Conservation (phyloP, 164 flowering plant species). For the Vitis cinerea region DNA sequence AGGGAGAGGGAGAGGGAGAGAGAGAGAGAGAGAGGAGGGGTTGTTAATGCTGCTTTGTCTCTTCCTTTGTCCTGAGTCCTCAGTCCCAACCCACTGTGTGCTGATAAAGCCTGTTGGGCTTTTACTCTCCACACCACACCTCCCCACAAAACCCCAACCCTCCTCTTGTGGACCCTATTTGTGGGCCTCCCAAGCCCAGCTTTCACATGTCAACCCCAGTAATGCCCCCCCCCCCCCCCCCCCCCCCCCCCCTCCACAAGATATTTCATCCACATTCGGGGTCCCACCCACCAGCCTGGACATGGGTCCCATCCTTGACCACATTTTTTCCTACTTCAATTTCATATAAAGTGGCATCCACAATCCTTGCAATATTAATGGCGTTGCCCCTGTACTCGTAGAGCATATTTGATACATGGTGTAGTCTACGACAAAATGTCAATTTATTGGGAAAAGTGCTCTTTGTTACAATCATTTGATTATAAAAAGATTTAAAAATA, state of each 20-base stretch:
- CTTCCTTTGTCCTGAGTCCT: constrained; percentile 6
- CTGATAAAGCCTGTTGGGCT: constrained; percentile 1
- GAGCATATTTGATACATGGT: too few species aligned
- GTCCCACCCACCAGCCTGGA: too few species aligned
- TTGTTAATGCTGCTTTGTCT: constrained; percentile 28
- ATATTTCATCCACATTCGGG: too few species aligned
- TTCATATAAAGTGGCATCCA: too few species aligned
- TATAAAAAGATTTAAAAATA: too few species aligned
- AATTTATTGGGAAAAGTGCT: too few species aligned
- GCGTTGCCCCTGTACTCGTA: too few species aligned
- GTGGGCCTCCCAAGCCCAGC: constrained; percentile 13
- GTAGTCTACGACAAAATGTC: too few species aligned
- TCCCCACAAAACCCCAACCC: neutral
- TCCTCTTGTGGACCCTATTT: constrained; percentile 2
- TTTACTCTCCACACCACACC: neutral
- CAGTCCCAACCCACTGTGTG: neutral
- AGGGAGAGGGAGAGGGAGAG: neutral
- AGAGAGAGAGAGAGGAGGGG: neutral
- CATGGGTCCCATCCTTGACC: constrained; percentile 1
- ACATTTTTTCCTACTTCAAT: too few species aligned
- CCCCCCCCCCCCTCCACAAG: neutral
- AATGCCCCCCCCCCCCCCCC: neutral
- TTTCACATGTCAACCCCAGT: constrained; percentile 22
- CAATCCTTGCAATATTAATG: too few species aligned
- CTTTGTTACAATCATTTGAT: too few species aligned